Evolutionary conservation across 805 yeast genomes (phyloP).

Genomic region (Wickerhamiella kurtzmanii): DNA sequence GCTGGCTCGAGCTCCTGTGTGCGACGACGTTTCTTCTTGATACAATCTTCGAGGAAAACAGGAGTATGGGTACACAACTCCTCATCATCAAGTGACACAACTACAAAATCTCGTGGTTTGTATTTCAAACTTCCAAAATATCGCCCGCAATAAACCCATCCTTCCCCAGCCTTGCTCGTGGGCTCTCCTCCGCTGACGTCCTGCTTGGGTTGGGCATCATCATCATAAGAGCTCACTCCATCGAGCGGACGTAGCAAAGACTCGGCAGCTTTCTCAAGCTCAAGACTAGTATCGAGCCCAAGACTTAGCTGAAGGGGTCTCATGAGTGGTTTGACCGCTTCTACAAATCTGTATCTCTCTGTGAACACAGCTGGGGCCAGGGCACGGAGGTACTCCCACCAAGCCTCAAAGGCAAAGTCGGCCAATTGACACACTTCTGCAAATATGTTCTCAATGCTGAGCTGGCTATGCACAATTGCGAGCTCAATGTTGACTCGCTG

Average conservation of each 20-base stretch:
- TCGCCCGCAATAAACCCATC: neutral
- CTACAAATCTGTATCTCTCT: neutral
- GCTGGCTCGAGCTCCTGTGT: no score
- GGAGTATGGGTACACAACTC: conserved; percentile 1
- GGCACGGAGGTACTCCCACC: neutral
- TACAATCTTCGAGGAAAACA: conserved; percentile 1
- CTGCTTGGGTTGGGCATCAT: neutral
- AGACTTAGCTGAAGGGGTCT: conserved; percentile 3
- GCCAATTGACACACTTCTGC: conserved; percentile 6
- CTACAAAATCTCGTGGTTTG: conserved; percentile 1
- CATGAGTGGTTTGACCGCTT: neutral
- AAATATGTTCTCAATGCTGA: neutral
- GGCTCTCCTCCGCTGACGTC: neutral
- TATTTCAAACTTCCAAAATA: neutral
- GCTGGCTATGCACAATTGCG: conserved; percentile 1
- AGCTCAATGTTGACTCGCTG: neutral
- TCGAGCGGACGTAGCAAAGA: neutral
- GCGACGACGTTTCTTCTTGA: neutral
- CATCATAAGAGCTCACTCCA: no score
- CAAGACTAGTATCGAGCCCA: neutral
- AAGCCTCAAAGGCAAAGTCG: conserved; percentile 9
- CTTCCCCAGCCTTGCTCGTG: neutral
- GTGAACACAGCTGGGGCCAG: conserved; percentile 9
- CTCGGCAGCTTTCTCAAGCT: conserved; percentile 2
- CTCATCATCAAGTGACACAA: neutral